These are phyloP conservation scores for Aurantiochytrium sp. DNA, from an alignment of 108 stramenopile genomes.

Conservation along the genomic window DNA sequence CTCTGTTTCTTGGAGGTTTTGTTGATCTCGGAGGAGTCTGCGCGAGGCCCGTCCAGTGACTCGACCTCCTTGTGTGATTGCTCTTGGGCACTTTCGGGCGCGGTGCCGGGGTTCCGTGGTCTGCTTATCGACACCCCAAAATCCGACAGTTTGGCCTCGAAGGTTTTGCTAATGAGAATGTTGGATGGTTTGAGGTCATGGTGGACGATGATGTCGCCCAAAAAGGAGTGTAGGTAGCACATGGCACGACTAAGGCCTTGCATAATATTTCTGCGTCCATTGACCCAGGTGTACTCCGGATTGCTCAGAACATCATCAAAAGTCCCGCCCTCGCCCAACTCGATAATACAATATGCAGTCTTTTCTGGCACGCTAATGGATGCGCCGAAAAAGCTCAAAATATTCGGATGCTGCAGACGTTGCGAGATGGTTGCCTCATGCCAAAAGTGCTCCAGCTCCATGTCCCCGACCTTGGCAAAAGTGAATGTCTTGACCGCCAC, in stretches of 20 bases:
- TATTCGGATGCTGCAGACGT: not conserved
- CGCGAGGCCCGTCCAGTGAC: too few relatives aligned
- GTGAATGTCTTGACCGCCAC: not conserved
- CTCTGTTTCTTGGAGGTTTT: not conserved
- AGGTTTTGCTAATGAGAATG: not conserved
- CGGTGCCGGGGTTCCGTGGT: not conserved
- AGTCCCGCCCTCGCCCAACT: not conserved
- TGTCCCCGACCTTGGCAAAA: not conserved
- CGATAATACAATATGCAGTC: not conserved
- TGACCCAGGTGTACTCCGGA: not conserved
- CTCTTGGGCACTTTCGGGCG: too few relatives aligned
- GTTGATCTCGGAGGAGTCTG: too few relatives aligned
- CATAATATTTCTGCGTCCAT: not conserved
- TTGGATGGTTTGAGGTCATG: constrained; percentile 25
- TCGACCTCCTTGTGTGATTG: too few relatives aligned
- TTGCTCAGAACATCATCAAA: not conserved
- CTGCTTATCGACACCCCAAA: constrained; percentile 15
- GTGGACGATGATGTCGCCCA: constrained; percentile 13
- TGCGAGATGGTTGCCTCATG: not conserved
- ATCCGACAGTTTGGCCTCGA: constrained; percentile 25
- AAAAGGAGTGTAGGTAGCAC: constrained; percentile 22
- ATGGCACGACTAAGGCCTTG: constrained; percentile 16
- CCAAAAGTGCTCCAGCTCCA: not conserved
- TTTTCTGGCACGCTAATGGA: not conserved
- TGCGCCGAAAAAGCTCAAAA: not conserved